Evolutionary conservation across 805 yeast genomes (phyloP), one percentile per base, ranked within the genome.

Genomic region (Clavispora asparagi): DNA sequence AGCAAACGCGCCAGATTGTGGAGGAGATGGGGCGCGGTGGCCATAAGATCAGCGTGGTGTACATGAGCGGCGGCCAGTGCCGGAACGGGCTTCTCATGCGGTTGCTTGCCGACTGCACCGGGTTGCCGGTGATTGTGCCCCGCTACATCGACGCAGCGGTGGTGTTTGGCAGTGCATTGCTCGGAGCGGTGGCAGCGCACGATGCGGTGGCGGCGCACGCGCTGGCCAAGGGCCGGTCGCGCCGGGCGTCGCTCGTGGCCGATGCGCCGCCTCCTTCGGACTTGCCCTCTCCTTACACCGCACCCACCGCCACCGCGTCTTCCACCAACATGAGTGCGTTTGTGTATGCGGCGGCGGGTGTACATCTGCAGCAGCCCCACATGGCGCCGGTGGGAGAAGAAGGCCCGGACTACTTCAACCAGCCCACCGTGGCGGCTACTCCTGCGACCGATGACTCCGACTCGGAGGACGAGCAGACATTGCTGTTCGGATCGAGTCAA

Each of bases 41-140:
- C 1, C 96, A 92, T 68, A 54, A 71, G 10, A 78, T 94, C 51
- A 72, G 77, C 16, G 77, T 88, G 19, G 82, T 94, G 50, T 94
- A 84, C 68, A 83, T 94, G 83, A 83, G 92, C 50, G 99, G 99
- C 46, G 98, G 99, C 30, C 99, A 94, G 65, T 91, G 97, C 65
- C 81, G 97, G 61, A 94, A 94, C 66, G 86, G 90, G 14, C 71
- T 94, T 47, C 75, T 94, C 50, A 90, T 94, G 83, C 78, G 95
- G 68, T 69, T 94, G 49, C 77, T 94, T 63, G 96, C 97, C 1
- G 95, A 92, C 58, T 87, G 96, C 61, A 89, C 97, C 0, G 95
- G 95, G 5, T 73, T 85, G 68, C 96, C 97, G 14, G 83, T 94
- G 48, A 80, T 94, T 41, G 88, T 92, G 52, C 99, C 99, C 41